phyloP scores from a whole-genome alignment of 2,329 filamentous ascomycete genomes.

The Orbilia ellipsospora region DNA sequence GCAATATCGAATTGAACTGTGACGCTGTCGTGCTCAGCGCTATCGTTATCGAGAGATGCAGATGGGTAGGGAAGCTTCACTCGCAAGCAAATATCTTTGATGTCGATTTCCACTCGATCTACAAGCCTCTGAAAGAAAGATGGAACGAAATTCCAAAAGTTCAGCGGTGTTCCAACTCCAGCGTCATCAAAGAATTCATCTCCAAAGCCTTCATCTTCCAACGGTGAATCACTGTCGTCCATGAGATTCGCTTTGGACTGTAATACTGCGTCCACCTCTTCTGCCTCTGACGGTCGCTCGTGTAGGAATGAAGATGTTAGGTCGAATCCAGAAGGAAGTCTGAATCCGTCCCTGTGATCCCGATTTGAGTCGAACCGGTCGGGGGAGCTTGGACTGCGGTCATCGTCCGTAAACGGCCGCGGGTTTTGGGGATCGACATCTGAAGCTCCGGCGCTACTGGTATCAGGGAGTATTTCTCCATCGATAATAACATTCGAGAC shows the following conservation, averaged over 20 bases:
- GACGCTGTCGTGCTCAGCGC: slow-evolving; percentile 1
- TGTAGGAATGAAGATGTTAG: slow-evolving; percentile 82
- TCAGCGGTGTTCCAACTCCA: slow-evolving; percentile 77
- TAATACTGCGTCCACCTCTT: slow-evolving; percentile 71
- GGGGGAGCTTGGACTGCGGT: background rate
- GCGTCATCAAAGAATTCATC: slow-evolving; percentile 72
- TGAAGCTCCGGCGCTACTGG: slow-evolving; percentile 59
- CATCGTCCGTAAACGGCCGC: slow-evolving; percentile 27
- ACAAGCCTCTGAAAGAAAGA: slow-evolving; percentile 78
- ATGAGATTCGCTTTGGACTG: slow-evolving; percentile 70
- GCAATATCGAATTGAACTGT: slow-evolving; percentile 31
- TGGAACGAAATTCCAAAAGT: slow-evolving; percentile 76
- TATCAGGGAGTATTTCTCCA: slow-evolving; percentile 67
- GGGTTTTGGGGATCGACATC: background rate
- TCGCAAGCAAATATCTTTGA: slow-evolving; percentile 61
- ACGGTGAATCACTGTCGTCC: slow-evolving; percentile 69
- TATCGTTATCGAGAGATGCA: background rate
- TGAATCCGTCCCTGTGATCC: slow-evolving; percentile 61
- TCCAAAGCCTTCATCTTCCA: slow-evolving; percentile 72
- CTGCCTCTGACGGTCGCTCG: slow-evolving; percentile 74
- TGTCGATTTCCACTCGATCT: slow-evolving; percentile 75
- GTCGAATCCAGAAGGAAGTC: slow-evolving; percentile 75
- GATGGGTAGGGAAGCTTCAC: slow-evolving; percentile 20
- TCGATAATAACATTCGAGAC: slow-evolving; percentile 82
- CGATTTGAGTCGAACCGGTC: background rate